Base-by-base conservation (phyloP, 73 alveolate genomes). In the Paramecium tetraurelia region DNA sequence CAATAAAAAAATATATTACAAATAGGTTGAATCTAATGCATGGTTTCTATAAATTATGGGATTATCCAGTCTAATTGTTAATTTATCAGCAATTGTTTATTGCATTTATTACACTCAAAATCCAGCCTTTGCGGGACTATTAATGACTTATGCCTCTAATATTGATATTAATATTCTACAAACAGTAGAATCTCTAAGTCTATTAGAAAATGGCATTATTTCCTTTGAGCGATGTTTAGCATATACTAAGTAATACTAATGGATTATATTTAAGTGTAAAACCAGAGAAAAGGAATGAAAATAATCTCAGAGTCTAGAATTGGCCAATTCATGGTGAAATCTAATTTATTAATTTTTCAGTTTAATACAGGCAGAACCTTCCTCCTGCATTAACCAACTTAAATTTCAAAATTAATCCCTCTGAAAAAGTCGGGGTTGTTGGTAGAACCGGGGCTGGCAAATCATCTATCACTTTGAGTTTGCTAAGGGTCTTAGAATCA, bases 391-490 rank as follows among this genome's bases (percentile, higher is more conserved):
- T 96, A 38, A 93, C 71, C 20, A 93, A 93, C 44, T 35, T 96
- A 35, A 86, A 89, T 12, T 68, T 92, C 11, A 21, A 88, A 27
- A 96, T 96, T 35, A 87, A 94, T 21, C 70, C 98, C 3, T 96
- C 97, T 12, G 99, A 97, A 92, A 96, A 97, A 93, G 76, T 97
- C 1, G 99, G 99, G 16, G 96, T 97, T 14, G 98, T 96, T 14
- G 99, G 99, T 5, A 93, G 99, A 89, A 96, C 99, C n/a, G 99
- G 99, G 7, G 97, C 98, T 21, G 99, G 99, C 89, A 11, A 97
- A 93, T 93, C 98, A 20, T 96, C 99, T 1, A 86, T 97, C 18
- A 86, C 98, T 80, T 89, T 97, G 46, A 92, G 99, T 24, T 70
- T 97, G 31, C 90, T 94, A 50, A 95, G 99, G 59, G 96, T 97